phyloP scores from a whole-genome alignment of 106 monocot species.

The Dioscorea zingiberensis region DNA sequence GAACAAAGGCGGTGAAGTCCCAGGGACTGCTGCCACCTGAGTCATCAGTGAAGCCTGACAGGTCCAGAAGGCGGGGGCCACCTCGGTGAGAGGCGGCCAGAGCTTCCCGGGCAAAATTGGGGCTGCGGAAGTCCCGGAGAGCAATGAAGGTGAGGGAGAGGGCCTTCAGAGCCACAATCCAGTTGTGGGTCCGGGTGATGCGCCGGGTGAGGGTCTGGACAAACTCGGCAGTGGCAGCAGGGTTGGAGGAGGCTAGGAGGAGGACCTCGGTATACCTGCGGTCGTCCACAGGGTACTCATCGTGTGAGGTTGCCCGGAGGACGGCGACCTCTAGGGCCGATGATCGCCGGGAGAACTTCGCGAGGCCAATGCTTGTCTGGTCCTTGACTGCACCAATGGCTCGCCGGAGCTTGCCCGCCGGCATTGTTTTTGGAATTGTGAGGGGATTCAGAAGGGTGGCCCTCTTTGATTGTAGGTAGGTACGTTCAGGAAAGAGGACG shows the following conservation, averaged over 20 bases:
- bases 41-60: slow-evolving; percentile 36
- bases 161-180: slow-evolving; percentile 72
- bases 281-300: slow-evolving; percentile 31
- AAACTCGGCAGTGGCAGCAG: slow-evolving; percentile 13
- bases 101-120: slow-evolving; percentile 40
- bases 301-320: slow-evolving; percentile 67
- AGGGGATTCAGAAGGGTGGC: not conserved
- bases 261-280: slow-evolving; percentile 26
- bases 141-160: slow-evolving; percentile 29
- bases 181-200: slow-evolving; percentile 40
- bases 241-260: slow-evolving; percentile 32
- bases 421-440: slow-evolving; percentile 24
- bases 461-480: not conserved
- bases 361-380: slow-evolving; percentile 64
- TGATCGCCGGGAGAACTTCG: slow-evolving; percentile 20
- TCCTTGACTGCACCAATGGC: slow-evolving; percentile 57
- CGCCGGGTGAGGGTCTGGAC: slow-evolving; percentile 41
- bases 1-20: slow-evolving; percentile 68
- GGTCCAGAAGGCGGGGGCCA: slow-evolving; percentile 35
- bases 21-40: slow-evolving; percentile 21
- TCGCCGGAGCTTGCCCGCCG: slow-evolving; percentile 34
- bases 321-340: slow-evolving; percentile 41
- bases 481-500: not conserved
- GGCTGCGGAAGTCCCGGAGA: slow-evolving; percentile 14
- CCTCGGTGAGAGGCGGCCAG: slow-evolving; percentile 5